Evolutionary conservation across 768 basidiomycete species (phyloP).

Genomic region (Naganishia vishniacii): DNA sequence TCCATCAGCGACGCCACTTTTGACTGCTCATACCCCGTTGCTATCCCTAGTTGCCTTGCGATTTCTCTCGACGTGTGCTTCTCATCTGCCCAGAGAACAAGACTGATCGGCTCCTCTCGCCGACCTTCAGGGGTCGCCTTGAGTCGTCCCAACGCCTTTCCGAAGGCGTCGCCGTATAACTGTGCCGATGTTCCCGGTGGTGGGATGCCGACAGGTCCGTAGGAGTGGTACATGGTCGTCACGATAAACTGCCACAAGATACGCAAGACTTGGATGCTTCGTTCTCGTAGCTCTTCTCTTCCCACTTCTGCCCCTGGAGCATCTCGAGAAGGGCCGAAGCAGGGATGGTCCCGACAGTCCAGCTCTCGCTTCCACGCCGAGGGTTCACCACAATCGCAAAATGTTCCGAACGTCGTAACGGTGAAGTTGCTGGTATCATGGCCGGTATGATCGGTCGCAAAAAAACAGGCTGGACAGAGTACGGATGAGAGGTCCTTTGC

Average conservation of each 20-base stretch:
- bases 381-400: conserved; percentile 89
- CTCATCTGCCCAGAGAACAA: conserved; percentile 94
- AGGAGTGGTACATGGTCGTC: conserved; percentile 63
- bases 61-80: conserved; percentile 91
- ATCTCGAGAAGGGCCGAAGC: conserved; percentile 39
- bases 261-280: conserved; percentile 52
- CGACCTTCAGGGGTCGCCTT: not conserved
- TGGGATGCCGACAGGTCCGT: conserved; percentile 8
- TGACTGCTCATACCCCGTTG: conserved; percentile 34
- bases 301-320: conserved; percentile 35
- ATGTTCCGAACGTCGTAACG: conserved; percentile 78
- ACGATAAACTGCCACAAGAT: conserved; percentile 64
- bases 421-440: conserved; percentile 56
- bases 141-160: not conserved
- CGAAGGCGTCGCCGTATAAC: conserved; percentile 52
- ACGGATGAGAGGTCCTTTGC: conserved; percentile 83
- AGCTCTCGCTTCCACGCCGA: conserved; percentile 74
- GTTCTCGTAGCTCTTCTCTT: conserved; percentile 23
- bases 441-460: conserved; percentile 72
- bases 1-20: conserved; percentile 34
- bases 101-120: conserved; percentile 20
- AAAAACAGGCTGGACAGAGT: conserved; percentile 82
- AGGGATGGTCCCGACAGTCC: conserved; percentile 70
- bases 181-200: conserved; percentile 61
- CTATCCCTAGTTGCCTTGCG: conserved; percentile 49